phyloP scores from a whole-genome alignment of 768 basidiomycete genomes.

The Mycena venus region DNA sequence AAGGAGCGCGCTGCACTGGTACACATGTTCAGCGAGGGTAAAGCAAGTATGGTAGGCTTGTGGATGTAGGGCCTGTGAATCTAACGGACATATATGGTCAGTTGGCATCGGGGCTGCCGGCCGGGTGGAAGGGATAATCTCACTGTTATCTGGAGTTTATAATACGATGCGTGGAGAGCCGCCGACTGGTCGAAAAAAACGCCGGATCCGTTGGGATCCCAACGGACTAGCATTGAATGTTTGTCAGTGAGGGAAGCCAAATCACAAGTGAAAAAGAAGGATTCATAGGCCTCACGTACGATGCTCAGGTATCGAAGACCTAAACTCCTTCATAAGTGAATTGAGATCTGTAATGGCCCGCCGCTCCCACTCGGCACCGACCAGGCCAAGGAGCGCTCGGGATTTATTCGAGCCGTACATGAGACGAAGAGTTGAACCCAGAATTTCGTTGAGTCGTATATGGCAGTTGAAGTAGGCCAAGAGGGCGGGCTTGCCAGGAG shows the following conservation, averaged over 20 bases:
- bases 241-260: no score
- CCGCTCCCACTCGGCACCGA: constrained; percentile 70
- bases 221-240: no score
- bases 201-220: constrained; percentile 41
- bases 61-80: constrained; percentile 64
- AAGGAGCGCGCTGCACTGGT: constrained; percentile 64
- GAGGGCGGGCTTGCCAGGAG: constrained; percentile 66
- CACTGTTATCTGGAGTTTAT: constrained; percentile 58
- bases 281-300: constrained; percentile 54
- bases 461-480: constrained; percentile 66
- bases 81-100: constrained; percentile 54
- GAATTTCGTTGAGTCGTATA: constrained; percentile 73
- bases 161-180: constrained; percentile 54
- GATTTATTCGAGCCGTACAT: constrained; percentile 62
- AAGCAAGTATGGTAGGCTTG: constrained; percentile 43
- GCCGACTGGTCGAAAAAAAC: constrained; percentile 55
- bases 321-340: constrained; percentile 72
- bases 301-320: constrained; percentile 69
- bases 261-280: neutral
- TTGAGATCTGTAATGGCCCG: constrained; percentile 73
- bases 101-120: no score
- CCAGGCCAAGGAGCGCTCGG: constrained; percentile 49
- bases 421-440: constrained; percentile 72
- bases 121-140: no score
- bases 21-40: constrained; percentile 66